Evolutionary conservation across 495 filamentous ascomycete species (phyloP).

Genomic region (Trichoderma virens): DNA sequence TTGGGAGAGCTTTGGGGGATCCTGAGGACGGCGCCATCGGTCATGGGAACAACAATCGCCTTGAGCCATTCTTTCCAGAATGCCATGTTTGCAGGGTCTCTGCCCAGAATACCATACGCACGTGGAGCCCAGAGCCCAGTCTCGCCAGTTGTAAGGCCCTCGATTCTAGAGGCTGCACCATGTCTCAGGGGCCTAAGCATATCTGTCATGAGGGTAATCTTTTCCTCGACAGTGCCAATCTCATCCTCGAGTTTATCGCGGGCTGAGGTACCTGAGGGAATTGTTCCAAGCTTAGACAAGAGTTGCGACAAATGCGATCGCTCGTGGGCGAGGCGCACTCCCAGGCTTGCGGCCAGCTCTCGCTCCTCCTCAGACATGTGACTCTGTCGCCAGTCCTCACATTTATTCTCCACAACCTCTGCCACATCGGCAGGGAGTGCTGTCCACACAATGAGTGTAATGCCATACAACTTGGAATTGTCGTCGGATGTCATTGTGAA

Average conservation of each 20-base stretch:
- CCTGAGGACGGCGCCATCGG: constrained; percentile 71
- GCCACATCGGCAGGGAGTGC: constrained; percentile 75
- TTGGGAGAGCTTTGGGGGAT: constrained; percentile 83
- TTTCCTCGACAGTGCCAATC: constrained; percentile 93
- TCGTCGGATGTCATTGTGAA: constrained; percentile 96
- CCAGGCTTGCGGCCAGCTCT: constrained; percentile 86
- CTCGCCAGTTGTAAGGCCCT: constrained; percentile 90
- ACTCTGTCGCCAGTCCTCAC: constrained; percentile 85
- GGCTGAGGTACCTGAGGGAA: constrained; percentile 69
- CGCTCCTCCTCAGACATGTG: constrained; percentile 97
- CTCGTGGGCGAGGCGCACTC: constrained; percentile 82
- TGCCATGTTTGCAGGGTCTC: constrained; percentile 71
- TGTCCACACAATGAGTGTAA: constrained; percentile 88
- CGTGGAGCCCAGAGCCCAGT: constrained; percentile 95
- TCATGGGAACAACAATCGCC: constrained; percentile 90
- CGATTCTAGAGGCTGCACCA: constrained; percentile 92
- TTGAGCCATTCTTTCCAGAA: constrained; percentile 99
- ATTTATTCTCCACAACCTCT: constrained; percentile 81
- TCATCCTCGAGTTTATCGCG: constrained; percentile 84
- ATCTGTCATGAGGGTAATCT: constrained; percentile 94
- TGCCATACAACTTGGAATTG: constrained; percentile 83
- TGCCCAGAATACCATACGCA: constrained; percentile 86
- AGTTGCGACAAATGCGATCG: constrained; percentile 83
- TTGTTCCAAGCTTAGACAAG: constrained; percentile 69
- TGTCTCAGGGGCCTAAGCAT: constrained; percentile 87